Base-by-base conservation (phyloP, 371 early-diverging fungal species). In the Cokeromyces recurvatus region DNA sequence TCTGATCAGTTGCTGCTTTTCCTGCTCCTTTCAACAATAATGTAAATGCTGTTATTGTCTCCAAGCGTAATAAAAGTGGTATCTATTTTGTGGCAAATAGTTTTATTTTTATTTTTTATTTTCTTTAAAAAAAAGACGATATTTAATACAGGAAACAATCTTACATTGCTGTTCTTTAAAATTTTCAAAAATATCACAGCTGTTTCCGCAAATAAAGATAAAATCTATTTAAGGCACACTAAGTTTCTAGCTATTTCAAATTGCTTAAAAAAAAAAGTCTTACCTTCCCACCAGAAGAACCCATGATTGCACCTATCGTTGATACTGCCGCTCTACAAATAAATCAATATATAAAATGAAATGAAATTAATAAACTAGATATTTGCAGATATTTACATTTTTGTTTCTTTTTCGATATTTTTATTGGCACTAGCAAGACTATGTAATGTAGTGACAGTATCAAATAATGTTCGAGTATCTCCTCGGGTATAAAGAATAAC, bases 121-220 rank as follows among this genome's bases (percentile, higher is more conserved):
- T n/a, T n/a, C n/a, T n/a, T n/a, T n/a, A n/a, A n/a, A n/a, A n/a
- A n/a, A n/a, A n/a, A n/a, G n/a, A n/a, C n/a, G n/a, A n/a, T n/a
- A n/a, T n/a, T n/a, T n/a, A n/a, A n/a, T n/a, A n/a, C n/a, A n/a
- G n/a, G n/a, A n/a, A n/a, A n/a, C n/a, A n/a, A 11, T 5, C 77
- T 46, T 71, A 90, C 89, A 53, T 82, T 90, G 38, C 74, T 64
- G 24, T 67, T 82, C 44, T 84, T 87, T 24, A 84, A 71, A 3
- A 81, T 57, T 55, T 86, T 88, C 20, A 86, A 41, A 17, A 82
- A 67, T 4, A 85, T 60, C 3, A 66, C 64, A 0, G 84, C 67
- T 10, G 92, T 87, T 41, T 95, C 97, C 8, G 82, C 81, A 50
- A 92, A 87, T 23, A 91, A 58, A 1, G 90, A 90, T 29, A 85